Conservation (phyloP, 2,329 filamentous ascomycete genomes). For the Fusarium succisae region DNA sequence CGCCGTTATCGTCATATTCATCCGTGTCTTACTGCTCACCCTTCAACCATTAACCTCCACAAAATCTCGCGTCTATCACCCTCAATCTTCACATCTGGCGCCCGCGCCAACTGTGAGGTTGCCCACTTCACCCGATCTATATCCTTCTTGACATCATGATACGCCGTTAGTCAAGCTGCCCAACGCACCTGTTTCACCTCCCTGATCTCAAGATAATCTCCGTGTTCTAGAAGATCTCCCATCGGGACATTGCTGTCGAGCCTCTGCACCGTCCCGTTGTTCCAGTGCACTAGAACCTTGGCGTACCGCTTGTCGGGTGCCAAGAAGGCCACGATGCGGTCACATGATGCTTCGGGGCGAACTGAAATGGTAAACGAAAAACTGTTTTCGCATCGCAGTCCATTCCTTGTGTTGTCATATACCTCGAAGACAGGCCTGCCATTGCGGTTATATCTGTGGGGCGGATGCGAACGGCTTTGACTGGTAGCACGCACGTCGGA, state of each 20-base stretch:
- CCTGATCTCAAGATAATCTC: slow-evolving; percentile 38
- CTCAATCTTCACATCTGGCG: background rate
- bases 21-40: background rate
- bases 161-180: slow-evolving; percentile 1
- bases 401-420: slow-evolving; percentile 31
- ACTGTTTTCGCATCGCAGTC: slow-evolving; percentile 26
- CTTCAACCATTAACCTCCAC: background rate
- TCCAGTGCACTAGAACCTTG: slow-evolving; percentile 45
- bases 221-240: slow-evolving; percentile 32
- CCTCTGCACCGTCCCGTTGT: slow-evolving; percentile 35
- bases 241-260: slow-evolving; percentile 36
- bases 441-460: background rate
- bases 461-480: background rate
- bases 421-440: slow-evolving; percentile 33
- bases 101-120: background rate
- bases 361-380: slow-evolving; percentile 34
- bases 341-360: slow-evolving; percentile 12
- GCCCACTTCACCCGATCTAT: background rate
- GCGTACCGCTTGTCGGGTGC: slow-evolving; percentile 33
- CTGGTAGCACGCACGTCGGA: background rate
- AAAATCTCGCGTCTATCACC: background rate
- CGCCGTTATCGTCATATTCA: background rate
- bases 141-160: background rate
- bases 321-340: slow-evolving; percentile 36
- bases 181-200: slow-evolving; percentile 39